Evolutionary conservation across 2,329 filamentous ascomycete species (phyloP), one percentile per base, ranked within the genome.

Genomic region (Aspergillus versicolor): DNA sequence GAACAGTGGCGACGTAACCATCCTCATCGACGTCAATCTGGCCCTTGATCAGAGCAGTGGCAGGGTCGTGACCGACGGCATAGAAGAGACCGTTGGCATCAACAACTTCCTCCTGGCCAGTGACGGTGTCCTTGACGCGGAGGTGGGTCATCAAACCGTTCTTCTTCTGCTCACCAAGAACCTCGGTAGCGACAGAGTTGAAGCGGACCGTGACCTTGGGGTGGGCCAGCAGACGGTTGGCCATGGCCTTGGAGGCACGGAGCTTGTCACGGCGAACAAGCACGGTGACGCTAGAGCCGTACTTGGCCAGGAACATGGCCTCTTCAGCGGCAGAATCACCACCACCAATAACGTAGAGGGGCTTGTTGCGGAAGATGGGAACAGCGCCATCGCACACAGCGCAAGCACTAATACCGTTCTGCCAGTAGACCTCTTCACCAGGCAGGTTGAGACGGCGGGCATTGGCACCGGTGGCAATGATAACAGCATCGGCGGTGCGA

Each of bases 321-420:
- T 99, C 94, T 79, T 99, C 95, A 27, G 95, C 94, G 17, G 94
- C 94, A 15, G 91, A 96, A 79, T 99, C 94, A 69, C 94, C 94
- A 62, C 94, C 95, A 62, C 94, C 94, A 63, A 99, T 97, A 49
- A 99, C 94, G 41, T 93, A 91, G 54, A 99, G 82, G 8, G 90
- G 93, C 83, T 96, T 96, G 77, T 97, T 91, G 67, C 93, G 86
- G 87, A 96, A 99, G 75, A 99, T 97, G 59, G 94, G 94, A 46
- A 97, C 88, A 49, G 92, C 94, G 63, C 94, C 94, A 72, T 99
- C 94, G 78, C 94, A 99, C 48, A 99, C 94, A 34, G 94, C 94
- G 77, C 94, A 99, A 49, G 94, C 94, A 52, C 89, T 94, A 72
- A 99, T 91, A 65, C 94, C 94, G 74, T 90, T 94, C 74, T 96